phyloP scores from a whole-genome alignment of 1,284 basidiomycete genomes.

The Heliocybe sulcata region DNA sequence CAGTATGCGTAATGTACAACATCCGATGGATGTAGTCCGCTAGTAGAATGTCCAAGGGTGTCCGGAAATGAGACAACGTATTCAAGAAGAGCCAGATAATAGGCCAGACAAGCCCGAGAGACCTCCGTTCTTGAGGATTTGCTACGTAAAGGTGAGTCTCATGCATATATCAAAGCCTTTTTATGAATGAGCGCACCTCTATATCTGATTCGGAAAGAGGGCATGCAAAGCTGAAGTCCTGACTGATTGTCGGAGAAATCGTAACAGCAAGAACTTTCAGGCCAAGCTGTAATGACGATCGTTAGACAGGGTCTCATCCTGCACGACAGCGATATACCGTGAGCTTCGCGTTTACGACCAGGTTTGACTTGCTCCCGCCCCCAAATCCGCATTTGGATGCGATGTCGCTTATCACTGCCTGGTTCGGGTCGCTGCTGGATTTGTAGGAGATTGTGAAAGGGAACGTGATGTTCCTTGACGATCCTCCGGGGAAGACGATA shows the following conservation, averaged over 20 bases:
- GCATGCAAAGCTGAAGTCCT: slow-evolving; percentile 61
- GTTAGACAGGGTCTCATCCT: slow-evolving; percentile 13
- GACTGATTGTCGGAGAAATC: slow-evolving; percentile 63
- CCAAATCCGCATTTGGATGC: slow-evolving; percentile 60
- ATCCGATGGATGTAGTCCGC: not conserved
- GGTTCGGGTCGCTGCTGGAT: slow-evolving; percentile 48
- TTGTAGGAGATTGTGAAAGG: slow-evolving; percentile 77
- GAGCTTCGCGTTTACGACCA: slow-evolving; percentile 68
- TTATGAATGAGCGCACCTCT: slow-evolving; percentile 19
- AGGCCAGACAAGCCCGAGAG: not conserved
- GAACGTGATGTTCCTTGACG: slow-evolving; percentile 73
- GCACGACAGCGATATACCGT: slow-evolving; percentile 31
- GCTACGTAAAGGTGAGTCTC: not conserved
- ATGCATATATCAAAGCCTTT: not conserved
- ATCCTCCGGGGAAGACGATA: slow-evolving; percentile 58
- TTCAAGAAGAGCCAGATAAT: not conserved
- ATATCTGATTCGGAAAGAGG: slow-evolving; percentile 40
- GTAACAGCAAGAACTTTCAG: slow-evolving; percentile 60
- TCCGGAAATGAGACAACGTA: not conserved
- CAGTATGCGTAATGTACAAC: not conserved
- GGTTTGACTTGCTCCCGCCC: slow-evolving; percentile 35
- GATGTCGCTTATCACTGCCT: slow-evolving; percentile 58
- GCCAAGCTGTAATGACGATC: slow-evolving; percentile 41
- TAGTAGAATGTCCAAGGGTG: not conserved
- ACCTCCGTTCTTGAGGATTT: not conserved